phyloP scores from a whole-genome alignment of 2,329 filamentous ascomycete genomes.

The Xylariaceae sp. region DNA sequence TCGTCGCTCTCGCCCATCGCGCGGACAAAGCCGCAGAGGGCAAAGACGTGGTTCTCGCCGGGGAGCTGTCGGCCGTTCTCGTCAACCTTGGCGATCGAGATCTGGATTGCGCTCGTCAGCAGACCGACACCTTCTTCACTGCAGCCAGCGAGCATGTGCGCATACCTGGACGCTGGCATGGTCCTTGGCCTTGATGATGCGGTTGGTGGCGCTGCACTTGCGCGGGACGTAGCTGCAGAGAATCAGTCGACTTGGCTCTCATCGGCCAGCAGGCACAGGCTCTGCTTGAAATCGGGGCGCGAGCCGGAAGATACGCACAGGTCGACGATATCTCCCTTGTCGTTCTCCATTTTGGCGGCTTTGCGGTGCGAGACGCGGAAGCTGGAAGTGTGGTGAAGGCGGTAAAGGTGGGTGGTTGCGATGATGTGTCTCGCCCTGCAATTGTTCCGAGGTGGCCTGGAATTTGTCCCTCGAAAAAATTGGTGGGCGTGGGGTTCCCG shows the following conservation, averaged over 20 bases:
- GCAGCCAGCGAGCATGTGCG: background rate
- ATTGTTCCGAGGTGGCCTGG: too few species aligned
- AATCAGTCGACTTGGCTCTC: constrained; percentile 2
- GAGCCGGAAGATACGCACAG: constrained; percentile 57
- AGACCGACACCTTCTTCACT: background rate
- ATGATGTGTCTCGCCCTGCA: too few species aligned
- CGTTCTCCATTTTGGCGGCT: background rate
- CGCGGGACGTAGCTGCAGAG: constrained; percentile 80
- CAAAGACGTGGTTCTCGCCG: constrained; percentile 93
- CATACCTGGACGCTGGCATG: constrained; percentile 80
- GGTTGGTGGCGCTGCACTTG: constrained; percentile 90
- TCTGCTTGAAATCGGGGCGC: too few species aligned
- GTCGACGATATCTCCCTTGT: constrained; percentile 86
- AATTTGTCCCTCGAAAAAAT: constrained; percentile 1
- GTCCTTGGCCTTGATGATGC: constrained; percentile 99
- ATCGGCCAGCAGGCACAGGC: constrained; percentile 1
- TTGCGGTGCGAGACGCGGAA: too few species aligned
- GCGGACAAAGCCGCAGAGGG: constrained; percentile 94
- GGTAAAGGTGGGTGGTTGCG: too few species aligned
- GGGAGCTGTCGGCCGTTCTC: constrained; percentile 92
- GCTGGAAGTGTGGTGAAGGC: background rate
- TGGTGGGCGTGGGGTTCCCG: constrained; percentile 1
- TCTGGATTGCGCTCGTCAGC: constrained; percentile 30
- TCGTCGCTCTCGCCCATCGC: constrained; percentile 98
- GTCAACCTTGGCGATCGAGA: constrained; percentile 95